Evolutionary conservation across 805 yeast species (phyloP).

Genomic region (Ogataea allantospora): DNA sequence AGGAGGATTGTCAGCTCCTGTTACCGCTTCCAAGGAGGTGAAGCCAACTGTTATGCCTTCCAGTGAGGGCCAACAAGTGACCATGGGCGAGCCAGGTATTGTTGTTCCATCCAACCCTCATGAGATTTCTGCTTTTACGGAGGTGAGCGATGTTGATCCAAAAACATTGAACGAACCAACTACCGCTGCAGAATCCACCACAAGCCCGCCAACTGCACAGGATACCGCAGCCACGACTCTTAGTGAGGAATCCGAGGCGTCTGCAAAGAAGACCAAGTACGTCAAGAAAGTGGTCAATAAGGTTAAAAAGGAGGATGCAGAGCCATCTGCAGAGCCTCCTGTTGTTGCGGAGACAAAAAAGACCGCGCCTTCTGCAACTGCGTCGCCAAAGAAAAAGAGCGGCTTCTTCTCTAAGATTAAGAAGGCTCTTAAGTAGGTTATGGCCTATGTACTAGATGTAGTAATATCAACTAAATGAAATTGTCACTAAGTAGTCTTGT

Average conservation of each 20-base stretch:
- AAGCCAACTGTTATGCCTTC: constrained; percentile 55
- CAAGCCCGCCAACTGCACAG: constrained; percentile 12
- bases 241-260: constrained; percentile 14
- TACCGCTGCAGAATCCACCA: constrained; percentile 49
- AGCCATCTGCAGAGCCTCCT: neutral
- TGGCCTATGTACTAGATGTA: constrained; percentile 1
- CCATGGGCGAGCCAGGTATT: constrained; percentile 73
- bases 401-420: constrained; percentile 43
- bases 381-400: constrained; percentile 36
- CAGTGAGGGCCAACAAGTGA: constrained; percentile 41
- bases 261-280: constrained; percentile 27
- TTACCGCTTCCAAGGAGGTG: constrained; percentile 32
- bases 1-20: constrained; percentile 40
- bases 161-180: constrained; percentile 51
- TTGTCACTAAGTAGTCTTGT: too few relatives aligned
- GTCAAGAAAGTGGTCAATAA: constrained; percentile 33
- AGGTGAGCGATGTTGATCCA: constrained; percentile 57
- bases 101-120: constrained; percentile 61
- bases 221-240: constrained; percentile 17
- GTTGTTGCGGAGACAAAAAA: neutral
- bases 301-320: constrained; percentile 28
- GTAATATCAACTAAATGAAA: too few relatives aligned
- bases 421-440: constrained; percentile 35
- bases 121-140: constrained; percentile 63
- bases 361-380: constrained; percentile 6